A percentile compares a stretch with the other conserved stretches of the same genome.
Evolutionary conservation across 2,329 filamentous ascomycete species (phyloP).

Genomic region (Venturia carpophila): DNA sequence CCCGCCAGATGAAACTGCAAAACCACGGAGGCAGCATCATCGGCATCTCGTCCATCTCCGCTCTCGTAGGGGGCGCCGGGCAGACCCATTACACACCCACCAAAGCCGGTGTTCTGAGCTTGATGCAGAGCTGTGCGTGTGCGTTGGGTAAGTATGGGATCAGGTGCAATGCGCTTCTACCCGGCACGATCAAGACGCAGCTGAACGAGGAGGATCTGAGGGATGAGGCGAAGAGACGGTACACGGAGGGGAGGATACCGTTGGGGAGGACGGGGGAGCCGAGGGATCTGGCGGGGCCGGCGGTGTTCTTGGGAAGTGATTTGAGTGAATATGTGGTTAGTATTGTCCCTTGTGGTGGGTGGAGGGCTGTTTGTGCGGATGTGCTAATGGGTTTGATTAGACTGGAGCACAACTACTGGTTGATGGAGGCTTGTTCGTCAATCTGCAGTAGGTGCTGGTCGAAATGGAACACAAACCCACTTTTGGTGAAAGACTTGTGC

Average conservation of each 20-base stretch:
- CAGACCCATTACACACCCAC: conserved; percentile 86
- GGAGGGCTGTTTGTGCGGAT: neutral
- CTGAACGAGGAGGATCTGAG: conserved; percentile 74
- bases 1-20: conserved; percentile 65
- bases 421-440: conserved; percentile 84
- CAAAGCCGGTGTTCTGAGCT: conserved; percentile 69
- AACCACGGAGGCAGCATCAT: conserved; percentile 73
- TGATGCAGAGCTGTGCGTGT: conserved; percentile 78
- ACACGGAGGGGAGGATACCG: conserved; percentile 77
- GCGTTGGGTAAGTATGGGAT: conserved; percentile 70
- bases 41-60: conserved; percentile 63
- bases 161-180: conserved; percentile 74
- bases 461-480: neutral
- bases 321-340: conserved; percentile 65
- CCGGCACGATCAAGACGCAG: conserved; percentile 76
- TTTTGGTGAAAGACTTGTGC: neutral
- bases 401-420: conserved; percentile 78
- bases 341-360: conserved; percentile 19
- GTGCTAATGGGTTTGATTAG: conserved; percentile 24
- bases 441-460: conserved; percentile 55
- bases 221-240: conserved; percentile 62
- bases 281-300: conserved; percentile 71
- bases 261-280: conserved; percentile 66
- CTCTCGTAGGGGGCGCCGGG: conserved; percentile 66
- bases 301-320: conserved; percentile 75